Evolutionary conservation across 2,329 filamentous ascomycete species (phyloP), one percentile per base, ranked within the genome.

Genomic region (Aspergillus neotritici): DNA sequence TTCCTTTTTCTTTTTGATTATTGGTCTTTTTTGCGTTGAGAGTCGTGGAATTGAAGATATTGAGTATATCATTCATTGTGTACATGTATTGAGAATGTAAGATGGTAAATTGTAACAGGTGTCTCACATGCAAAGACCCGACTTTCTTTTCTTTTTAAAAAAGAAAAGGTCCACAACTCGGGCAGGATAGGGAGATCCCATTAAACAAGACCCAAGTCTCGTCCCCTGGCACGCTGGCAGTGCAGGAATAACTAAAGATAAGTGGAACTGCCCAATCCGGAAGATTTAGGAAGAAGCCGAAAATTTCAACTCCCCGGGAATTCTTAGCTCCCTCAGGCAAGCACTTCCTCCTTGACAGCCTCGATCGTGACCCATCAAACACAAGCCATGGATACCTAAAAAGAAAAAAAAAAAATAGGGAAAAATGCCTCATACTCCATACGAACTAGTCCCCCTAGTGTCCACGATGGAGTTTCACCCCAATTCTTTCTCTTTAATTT

Each of bases 251-350:
- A n/a, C 31, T 31, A 37, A 45, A 39, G 46, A 37, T 33, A 33
- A 42, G 13, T 28, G 16, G 33, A 29, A 36, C 38, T 46, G 41
- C 43, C 46, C 25, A 36, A 40, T 46, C n/a, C 46, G 46, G 46
- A 42, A 42, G 46, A 48, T 46, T 48, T 48, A 48, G 46, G 46
- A 48, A 48, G 46, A 37, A 28, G 12, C 34, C 10, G 34, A 29
- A 37, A 17, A 21, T 35, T 29, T 28, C 35, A 17, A 15, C n/a
- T n/a, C n/a, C n/a, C n/a, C n/a, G 21, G 21, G 21, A 25, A 8
- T 25, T 25, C 9, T 25, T 25, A 25, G 21, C 21, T 25, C 7
- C 21, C 21, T 25, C 21, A 8, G 21, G 21, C 1, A 25, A 25
- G 21, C 7, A 25, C 6, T 25, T 25, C 21, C 21, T 25, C 21